phyloP scores from a whole-genome alignment of 768 basidiomycete genomes.

The Agrocybe chaxingu region DNA sequence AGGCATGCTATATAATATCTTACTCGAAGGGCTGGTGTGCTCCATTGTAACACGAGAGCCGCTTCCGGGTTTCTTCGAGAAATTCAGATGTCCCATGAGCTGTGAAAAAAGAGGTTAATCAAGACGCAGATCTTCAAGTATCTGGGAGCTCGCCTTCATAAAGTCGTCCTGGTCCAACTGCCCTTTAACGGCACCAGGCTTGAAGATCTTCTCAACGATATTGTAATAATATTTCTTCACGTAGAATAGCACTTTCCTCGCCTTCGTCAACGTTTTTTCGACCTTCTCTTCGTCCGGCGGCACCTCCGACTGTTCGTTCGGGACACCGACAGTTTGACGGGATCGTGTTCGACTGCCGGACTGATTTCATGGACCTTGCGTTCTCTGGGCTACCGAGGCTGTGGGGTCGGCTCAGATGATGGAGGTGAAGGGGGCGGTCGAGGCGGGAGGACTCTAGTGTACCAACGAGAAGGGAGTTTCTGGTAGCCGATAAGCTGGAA shows the following conservation, averaged over 20 bases:
- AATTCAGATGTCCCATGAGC: too few species aligned
- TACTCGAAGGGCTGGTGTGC: too few species aligned
- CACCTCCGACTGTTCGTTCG: background rate
- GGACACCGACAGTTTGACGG: background rate
- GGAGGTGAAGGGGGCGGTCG: background rate
- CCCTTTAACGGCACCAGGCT: background rate
- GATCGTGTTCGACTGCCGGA: background rate
- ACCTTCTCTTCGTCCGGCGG: background rate
- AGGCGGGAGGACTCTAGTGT: background rate
- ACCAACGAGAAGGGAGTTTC: background rate
- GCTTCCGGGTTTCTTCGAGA: too few species aligned
- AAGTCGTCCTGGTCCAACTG: conserved; percentile 1
- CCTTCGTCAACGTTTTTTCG: background rate
- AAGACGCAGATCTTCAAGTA: too few species aligned
- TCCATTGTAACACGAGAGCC: too few species aligned
- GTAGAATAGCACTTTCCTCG: background rate
- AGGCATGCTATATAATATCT: too few species aligned
- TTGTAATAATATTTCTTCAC: conserved; percentile 1
- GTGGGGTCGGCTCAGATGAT: background rate
- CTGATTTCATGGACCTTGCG: background rate
- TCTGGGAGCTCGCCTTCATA: background rate
- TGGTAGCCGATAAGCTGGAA: conserved; percentile 3
- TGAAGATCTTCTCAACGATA: background rate
- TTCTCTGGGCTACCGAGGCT: background rate
- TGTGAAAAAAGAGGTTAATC: too few species aligned